Conservation (phyloP, 73 alveolate genomes). For the Uronychia binucleata region DNA sequence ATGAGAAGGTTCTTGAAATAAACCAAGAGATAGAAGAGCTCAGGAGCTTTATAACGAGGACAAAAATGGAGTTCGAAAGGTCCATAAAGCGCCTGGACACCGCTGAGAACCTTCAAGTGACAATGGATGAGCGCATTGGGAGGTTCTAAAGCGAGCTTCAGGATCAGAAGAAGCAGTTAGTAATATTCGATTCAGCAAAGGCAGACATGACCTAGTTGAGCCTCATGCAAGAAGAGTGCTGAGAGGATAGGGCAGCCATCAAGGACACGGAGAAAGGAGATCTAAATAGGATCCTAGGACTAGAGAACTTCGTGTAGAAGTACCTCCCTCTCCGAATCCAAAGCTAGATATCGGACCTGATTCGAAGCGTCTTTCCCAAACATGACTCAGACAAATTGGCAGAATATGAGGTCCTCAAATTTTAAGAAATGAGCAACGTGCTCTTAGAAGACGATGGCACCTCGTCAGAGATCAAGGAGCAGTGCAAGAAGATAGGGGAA, state of each 20-base stretch:
- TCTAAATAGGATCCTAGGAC: not conserved
- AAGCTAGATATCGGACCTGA: not conserved
- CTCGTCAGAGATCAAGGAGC: not conserved
- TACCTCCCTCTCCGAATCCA: not conserved
- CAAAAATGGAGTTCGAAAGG: not conserved
- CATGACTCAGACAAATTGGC: not conserved
- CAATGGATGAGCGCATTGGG: not conserved
- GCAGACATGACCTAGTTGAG: not conserved
- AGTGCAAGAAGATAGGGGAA: not conserved
- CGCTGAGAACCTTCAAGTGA: not conserved
- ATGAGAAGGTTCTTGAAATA: not conserved
- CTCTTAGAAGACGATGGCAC: not conserved
- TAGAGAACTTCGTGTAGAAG: not conserved
- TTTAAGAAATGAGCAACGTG: not conserved
- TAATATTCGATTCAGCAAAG: not conserved
- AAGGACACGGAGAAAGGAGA: not conserved
- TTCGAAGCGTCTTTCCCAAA: not conserved
- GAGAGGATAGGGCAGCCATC: not conserved
- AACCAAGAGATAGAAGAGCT: not conserved
- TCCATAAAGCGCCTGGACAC: not conserved
- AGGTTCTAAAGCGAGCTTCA: not conserved
- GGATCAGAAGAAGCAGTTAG: not conserved
- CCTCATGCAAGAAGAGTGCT: not conserved
- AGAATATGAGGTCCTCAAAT: not conserved
- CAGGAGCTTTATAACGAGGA: not conserved